Conservation (phyloP, 2,329 filamentous ascomycete genomes). For the Colletotrichum tanaceti region DNA sequence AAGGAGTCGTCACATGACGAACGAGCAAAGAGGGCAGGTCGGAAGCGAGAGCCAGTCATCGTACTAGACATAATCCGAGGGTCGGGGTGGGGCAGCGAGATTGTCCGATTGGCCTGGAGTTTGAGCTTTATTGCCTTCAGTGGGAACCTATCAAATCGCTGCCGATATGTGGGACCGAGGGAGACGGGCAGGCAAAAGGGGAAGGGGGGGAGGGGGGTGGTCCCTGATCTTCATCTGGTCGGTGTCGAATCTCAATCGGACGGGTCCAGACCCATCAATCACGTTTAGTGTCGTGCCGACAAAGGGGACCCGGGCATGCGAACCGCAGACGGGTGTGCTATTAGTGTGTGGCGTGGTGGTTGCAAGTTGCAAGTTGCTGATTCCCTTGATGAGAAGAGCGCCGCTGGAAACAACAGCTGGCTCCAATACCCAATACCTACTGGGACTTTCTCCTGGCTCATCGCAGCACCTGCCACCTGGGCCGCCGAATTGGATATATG, state of each 20-base stretch:
- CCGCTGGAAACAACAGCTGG: background rate
- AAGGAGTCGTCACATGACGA: background rate
- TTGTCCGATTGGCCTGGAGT: background rate
- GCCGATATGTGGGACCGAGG: background rate
- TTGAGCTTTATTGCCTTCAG: background rate
- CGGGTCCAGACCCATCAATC: constrained; percentile 26
- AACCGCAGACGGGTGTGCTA: background rate
- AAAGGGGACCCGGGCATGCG: background rate
- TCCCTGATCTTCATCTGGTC: constrained; percentile 10
- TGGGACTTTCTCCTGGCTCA: background rate
- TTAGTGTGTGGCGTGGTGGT: too few species aligned
- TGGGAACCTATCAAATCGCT: constrained; percentile 5
- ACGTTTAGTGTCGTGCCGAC: constrained; percentile 6
- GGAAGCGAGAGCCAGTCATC: background rate
- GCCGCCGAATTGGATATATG: constrained; percentile 2
- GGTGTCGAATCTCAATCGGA: constrained; percentile 33
- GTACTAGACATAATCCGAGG: too few species aligned
- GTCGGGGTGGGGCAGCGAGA: too few species aligned
- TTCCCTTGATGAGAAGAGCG: background rate
- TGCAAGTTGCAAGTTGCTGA: too few species aligned
- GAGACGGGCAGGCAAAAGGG: too few species aligned
- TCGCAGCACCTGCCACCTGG: background rate
- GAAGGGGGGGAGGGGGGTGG: background rate
- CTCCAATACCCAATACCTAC: too few species aligned
- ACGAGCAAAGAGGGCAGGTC: background rate